Conservation (phyloP, 2,329 filamentous ascomycete species). For the Furcasterigmium furcatum region DNA sequence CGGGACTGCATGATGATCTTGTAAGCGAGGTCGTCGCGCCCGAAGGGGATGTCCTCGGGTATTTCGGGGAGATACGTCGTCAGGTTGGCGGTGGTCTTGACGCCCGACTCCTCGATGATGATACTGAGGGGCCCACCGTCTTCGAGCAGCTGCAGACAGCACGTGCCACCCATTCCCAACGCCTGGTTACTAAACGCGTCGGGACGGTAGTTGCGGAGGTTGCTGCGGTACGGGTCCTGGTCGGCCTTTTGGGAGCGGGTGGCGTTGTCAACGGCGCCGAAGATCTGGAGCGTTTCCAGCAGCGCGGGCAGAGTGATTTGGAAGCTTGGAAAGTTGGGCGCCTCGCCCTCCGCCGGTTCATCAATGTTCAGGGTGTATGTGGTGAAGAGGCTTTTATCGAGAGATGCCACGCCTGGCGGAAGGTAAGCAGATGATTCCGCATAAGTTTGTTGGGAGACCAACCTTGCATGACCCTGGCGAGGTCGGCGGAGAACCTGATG, state of each 20-base stretch:
- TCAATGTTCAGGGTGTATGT: slow-evolving; percentile 69
- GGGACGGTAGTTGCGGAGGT: slow-evolving; percentile 57
- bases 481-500: slow-evolving; percentile 83
- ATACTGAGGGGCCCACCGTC: slow-evolving; percentile 79
- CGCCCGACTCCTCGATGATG: slow-evolving; percentile 78
- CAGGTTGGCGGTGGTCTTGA: slow-evolving; percentile 86
- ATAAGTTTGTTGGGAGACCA: slow-evolving; percentile 17
- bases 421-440: neutral
- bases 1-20: slow-evolving; percentile 92
- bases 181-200: slow-evolving; percentile 82
- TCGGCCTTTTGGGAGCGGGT: slow-evolving; percentile 56
- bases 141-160: slow-evolving; percentile 73
- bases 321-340: slow-evolving; percentile 62
- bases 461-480: slow-evolving; percentile 91
- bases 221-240: slow-evolving; percentile 58
- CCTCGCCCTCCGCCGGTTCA: slow-evolving; percentile 17
- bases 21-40: slow-evolving; percentile 74
- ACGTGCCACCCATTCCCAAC: slow-evolving; percentile 81
- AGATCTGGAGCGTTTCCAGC: slow-evolving; percentile 92
- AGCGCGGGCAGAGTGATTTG: slow-evolving; percentile 84
- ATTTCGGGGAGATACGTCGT: slow-evolving; percentile 79
- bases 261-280: slow-evolving; percentile 74
- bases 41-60: slow-evolving; percentile 82
- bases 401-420: slow-evolving; percentile 54
- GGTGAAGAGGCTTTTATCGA: slow-evolving; percentile 86